Base-by-base conservation (phyloP, 129 eudicot genomes). In the Helichrysum umbraculigerum region DNA sequence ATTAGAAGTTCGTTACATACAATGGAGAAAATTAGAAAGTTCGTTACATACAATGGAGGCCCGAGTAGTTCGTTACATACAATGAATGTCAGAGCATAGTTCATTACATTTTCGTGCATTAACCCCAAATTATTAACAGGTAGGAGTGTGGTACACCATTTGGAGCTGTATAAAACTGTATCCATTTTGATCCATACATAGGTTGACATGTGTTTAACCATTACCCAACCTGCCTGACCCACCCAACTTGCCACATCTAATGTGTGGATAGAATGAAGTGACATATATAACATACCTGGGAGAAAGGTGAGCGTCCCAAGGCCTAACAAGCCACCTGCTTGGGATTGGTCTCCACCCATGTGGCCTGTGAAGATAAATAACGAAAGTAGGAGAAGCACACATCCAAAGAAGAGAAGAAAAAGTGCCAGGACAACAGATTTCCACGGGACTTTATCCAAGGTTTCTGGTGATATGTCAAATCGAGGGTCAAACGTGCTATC, bases 261-360 rank as follows among this genome's bases (percentile, higher is more conserved):
- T 52, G 6, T 7, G 42, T 34, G 19, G 14, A 42, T 9, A 34
- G 7, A 33, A 68, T 34, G 32, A 51, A 50, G 39, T 15, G 41
- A 47, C 51, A 37, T 56, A 20, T 59, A 1, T 72, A 62, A 42
- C 77, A 58, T 77, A 86, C 95, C 98, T 56, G 98, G 98, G 51
- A 92, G 79, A 66, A 92, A 89, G 71, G 96, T 77, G 72, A 89
- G 87, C 42, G 91, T 62, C 52, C 98, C 98, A 15, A 92, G 93
- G n/a, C 89, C 93, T 56, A 92, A 76, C 21, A 92, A 85, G 78
- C 96, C 96, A 76, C 81, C 89, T 14, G 96, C 98, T 81, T 92
- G 98, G 75, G 93, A 86, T 9, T 2, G 63, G 20, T 92, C 98
- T 65, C 98, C 98, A 42, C 83, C 96, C 91, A 92, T 89, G 81